Evolutionary conservation across 129 eudicot species (phyloP).

Genomic region (Silybum marianum): DNA sequence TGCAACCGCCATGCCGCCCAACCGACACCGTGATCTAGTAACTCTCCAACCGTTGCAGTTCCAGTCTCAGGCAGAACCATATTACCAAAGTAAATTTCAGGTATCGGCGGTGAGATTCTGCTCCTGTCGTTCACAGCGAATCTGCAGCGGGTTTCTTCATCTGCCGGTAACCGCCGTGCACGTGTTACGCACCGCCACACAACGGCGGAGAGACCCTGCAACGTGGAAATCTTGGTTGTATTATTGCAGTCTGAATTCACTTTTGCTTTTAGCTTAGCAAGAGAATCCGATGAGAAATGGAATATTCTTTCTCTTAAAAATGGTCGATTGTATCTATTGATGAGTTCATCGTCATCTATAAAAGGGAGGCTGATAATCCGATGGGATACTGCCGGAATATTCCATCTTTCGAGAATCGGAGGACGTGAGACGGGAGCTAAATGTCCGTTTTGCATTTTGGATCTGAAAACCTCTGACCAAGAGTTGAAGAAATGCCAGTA

Average conservation of each 20-base stretch:
- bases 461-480: constrained; percentile 10
- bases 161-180: constrained; percentile 3
- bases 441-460: neutral
- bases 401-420: too few species aligned
- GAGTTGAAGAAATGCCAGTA: constrained; percentile 43
- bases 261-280: constrained; percentile 35
- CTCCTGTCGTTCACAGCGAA: constrained; percentile 25
- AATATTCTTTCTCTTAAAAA: constrained; percentile 35
- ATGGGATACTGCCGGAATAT: neutral
- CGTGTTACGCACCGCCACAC: constrained; percentile 41
- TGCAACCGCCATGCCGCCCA: constrained; percentile 42
- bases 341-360: constrained; percentile 36
- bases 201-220: constrained; percentile 38
- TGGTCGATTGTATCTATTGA: constrained; percentile 20
- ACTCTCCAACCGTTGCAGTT: constrained; percentile 20
- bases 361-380: constrained; percentile 14
- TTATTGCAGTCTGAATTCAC: constrained; percentile 28
- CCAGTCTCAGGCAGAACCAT: neutral
- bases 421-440: too few species aligned
- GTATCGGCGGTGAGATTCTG: constrained; percentile 42
- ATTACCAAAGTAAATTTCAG: constrained; percentile 40
- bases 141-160: constrained; percentile 17
- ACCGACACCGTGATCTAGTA: constrained; percentile 31
- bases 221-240: constrained; percentile 30
- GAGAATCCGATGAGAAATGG: constrained; percentile 35